phyloP scores from a whole-genome alignment of 176 grass and related monocot genomes.

The Carex pumila region DNA sequence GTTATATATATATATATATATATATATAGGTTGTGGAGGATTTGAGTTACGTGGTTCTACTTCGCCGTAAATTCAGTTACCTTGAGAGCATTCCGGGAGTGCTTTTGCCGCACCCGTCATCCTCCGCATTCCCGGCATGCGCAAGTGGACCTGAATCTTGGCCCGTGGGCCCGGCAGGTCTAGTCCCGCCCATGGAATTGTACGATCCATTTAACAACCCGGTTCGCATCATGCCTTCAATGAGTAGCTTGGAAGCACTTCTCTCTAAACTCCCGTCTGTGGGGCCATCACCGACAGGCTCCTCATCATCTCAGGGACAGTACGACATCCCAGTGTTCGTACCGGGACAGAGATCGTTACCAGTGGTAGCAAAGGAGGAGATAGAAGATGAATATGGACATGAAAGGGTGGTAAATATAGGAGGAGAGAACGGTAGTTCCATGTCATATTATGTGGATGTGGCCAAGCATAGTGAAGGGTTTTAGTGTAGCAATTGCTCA shows the following conservation, averaged over 20 bases:
- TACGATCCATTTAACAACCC: slow-evolving; percentile 50
- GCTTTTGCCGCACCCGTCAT: slow-evolving; percentile 90
- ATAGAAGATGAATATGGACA: slow-evolving; percentile 36
- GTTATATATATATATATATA: not conserved
- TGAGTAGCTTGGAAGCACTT: slow-evolving; percentile 98
- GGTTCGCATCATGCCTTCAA: slow-evolving; percentile 74
- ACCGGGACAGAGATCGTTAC: not conserved
- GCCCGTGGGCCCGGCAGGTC: not conserved
- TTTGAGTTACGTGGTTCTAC: slow-evolving; percentile 72
- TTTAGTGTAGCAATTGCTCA: slow-evolving; percentile 29
- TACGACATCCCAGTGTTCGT: not conserved
- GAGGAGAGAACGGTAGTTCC: slow-evolving; percentile 15
- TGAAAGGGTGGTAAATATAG: slow-evolving; percentile 30
- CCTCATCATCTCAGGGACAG: slow-evolving; percentile 9
- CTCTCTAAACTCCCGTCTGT: slow-evolving; percentile 94
- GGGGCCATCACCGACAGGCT: slow-evolving; percentile 14
- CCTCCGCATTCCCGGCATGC: slow-evolving; percentile 38
- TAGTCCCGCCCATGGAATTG: slow-evolving; percentile 39
- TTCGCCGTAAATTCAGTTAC: slow-evolving; percentile 89
- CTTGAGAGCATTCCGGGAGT: slow-evolving; percentile 95
- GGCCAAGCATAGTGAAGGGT: slow-evolving; percentile 49
- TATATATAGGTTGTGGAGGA: slow-evolving; percentile 58
- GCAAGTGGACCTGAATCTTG: slow-evolving; percentile 15
- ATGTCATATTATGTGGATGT: slow-evolving; percentile 62
- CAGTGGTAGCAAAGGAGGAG: slow-evolving; percentile 24